These are phyloP conservation scores for Fusarium denticulatum DNA, from an alignment of 2,329 filamentous ascomycete genomes.

Conservation along the genomic window DNA sequence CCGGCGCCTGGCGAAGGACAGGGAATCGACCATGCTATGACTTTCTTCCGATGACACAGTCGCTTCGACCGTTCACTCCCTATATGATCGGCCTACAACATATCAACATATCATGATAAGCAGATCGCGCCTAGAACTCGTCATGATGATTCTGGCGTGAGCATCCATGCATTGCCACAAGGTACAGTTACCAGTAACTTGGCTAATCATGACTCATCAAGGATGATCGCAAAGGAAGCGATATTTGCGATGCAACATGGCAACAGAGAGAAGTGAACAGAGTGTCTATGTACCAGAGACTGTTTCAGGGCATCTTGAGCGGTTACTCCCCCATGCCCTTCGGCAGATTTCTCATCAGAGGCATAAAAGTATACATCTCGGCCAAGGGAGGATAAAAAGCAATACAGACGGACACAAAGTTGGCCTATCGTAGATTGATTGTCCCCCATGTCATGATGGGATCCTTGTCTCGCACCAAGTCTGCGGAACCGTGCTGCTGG, in stretches of 20 bases:
- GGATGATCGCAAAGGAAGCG: conserved; percentile 2
- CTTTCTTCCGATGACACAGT: not conserved
- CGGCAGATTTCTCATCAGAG: not conserved
- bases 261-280: not conserved
- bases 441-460: conserved; percentile 4
- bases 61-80: not conserved
- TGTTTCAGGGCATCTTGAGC: conserved; percentile 6
- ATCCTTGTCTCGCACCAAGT: conserved; percentile 3
- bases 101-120: not conserved
- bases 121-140: not conserved
- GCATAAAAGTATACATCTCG: not conserved
- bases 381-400: not conserved
- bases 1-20: not conserved
- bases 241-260: conserved; percentile 16
- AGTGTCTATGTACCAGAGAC: not conserved
- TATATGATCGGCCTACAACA: not conserved
- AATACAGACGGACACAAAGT: not conserved
- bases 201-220: not conserved
- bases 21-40: not conserved
- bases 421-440: conserved; percentile 11
- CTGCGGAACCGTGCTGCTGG: conserved; percentile 33
- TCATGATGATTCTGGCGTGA: not conserved
- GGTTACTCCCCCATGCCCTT: not conserved
- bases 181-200: not conserved
- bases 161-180: not conserved